phyloP scores from a whole-genome alignment of 208 protist species.

The Leishmania turanica region DNA sequence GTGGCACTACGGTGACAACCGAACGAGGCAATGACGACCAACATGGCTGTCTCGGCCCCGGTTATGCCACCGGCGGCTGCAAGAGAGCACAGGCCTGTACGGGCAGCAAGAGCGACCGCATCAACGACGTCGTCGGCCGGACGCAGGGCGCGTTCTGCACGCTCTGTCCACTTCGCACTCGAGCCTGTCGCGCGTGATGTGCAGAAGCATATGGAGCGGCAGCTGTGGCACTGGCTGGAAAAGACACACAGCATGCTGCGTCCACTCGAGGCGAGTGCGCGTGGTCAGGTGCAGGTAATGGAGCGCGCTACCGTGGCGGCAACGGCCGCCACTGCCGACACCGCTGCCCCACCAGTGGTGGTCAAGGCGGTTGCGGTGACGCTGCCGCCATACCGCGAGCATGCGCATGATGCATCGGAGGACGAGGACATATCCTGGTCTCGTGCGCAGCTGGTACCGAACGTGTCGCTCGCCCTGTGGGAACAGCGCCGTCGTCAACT shows the following conservation, averaged over 20 bases:
- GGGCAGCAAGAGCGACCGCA: neutral
- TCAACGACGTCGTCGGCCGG: neutral
- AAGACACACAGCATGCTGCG: slow-evolving; percentile 9
- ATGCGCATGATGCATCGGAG: neutral
- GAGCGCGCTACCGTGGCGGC: neutral
- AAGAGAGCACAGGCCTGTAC: neutral
- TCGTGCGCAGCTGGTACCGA: slow-evolving; percentile 25
- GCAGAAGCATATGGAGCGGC: slow-evolving; percentile 35
- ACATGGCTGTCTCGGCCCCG: neutral
- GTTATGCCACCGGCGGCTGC: neutral
- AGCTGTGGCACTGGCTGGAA: slow-evolving; percentile 41
- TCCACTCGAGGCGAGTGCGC: slow-evolving; percentile 11
- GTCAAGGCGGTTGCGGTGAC: slow-evolving; percentile 33
- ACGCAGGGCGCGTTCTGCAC: neutral
- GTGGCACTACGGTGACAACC: neutral
- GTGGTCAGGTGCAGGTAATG: slow-evolving; percentile 26
- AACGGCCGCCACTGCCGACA: neutral
- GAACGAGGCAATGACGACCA: neutral
- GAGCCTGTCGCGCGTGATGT: slow-evolving; percentile 31
- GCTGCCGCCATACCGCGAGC: slow-evolving; percentile 12
- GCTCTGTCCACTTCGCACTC: slow-evolving; percentile 20
- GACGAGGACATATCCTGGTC: slow-evolving; percentile 26
- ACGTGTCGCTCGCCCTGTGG: slow-evolving; percentile 14
- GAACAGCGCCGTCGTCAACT: slow-evolving; percentile 13
- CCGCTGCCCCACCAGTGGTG: neutral